These are phyloP conservation scores for Colletotrichum truncatum DNA, from an alignment of 2,329 filamentous ascomycete species.

Conservation along the genomic window DNA sequence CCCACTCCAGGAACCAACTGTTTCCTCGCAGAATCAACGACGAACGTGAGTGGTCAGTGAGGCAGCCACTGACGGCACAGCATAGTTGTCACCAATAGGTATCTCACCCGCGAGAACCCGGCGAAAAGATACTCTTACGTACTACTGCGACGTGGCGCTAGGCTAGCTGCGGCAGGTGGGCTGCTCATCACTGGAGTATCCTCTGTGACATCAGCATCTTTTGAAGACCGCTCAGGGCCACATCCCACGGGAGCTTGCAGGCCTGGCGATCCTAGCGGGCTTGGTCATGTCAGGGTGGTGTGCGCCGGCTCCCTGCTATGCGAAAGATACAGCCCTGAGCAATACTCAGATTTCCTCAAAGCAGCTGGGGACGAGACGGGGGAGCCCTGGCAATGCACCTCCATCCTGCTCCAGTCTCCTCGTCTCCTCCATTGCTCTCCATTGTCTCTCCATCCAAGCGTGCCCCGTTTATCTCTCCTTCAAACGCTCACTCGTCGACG, in stretches of 20 bases:
- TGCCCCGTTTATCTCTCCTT: background rate
- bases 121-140: constrained; percentile 25
- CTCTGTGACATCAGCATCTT: constrained; percentile 25
- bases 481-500: constrained; percentile 20
- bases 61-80: background rate
- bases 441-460: constrained; percentile 10
- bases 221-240: constrained; percentile 12
- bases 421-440: constrained; percentile 4
- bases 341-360: background rate
- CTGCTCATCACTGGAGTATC: constrained; percentile 18
- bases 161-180: constrained; percentile 11
- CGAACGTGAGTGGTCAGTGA: background rate
- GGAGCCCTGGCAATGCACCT: constrained; percentile 2
- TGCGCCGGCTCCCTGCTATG: background rate
- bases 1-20: constrained; percentile 5
- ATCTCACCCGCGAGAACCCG: constrained; percentile 8
- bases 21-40: background rate
- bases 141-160: constrained; percentile 12
- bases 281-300: constrained; percentile 27
- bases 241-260: constrained; percentile 23
- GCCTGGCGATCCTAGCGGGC: constrained; percentile 25
- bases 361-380: background rate
- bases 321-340: constrained; percentile 12
- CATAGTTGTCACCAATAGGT: constrained; percentile 6
- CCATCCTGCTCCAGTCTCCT: constrained; percentile 23